phyloP scores from a whole-genome alignment of 495 filamentous ascomycete genomes.

The Neurospora pannonica region DNA sequence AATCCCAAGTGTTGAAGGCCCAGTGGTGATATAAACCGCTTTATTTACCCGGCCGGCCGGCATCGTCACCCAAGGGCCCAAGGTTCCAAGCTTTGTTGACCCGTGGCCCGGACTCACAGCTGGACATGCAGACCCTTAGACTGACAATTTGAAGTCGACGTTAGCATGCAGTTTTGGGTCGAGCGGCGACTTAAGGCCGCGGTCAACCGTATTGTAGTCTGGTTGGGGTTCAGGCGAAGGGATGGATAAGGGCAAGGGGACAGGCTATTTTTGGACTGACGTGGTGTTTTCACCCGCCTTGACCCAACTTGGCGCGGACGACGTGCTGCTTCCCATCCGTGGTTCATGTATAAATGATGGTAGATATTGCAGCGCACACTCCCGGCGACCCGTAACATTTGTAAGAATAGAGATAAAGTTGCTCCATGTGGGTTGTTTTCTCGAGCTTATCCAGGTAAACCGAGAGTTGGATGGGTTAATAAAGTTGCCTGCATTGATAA shows the following conservation, averaged over 20 bases:
- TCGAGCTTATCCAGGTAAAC: constrained; percentile 12
- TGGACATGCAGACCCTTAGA: not conserved
- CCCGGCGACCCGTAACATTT: constrained; percentile 8
- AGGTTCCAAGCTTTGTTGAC: not conserved
- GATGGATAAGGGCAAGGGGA: not conserved
- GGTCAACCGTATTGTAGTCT: constrained; percentile 16
- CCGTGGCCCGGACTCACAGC: not conserved
- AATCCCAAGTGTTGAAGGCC: constrained; percentile 13
- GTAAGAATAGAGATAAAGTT: constrained; percentile 19
- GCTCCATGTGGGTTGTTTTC: not conserved
- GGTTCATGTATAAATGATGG: constrained; percentile 10
- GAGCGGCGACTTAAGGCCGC: constrained; percentile 20
- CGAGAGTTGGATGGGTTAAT: constrained; percentile 4
- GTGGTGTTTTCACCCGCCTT: constrained; percentile 7
- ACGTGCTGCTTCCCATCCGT: constrained; percentile 1
- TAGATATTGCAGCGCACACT: constrained; percentile 1
- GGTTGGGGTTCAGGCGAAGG: not conserved
- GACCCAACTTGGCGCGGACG: not conserved
- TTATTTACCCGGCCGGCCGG: constrained; percentile 23
- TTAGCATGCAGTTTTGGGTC: constrained; percentile 8
- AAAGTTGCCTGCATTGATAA: not conserved
- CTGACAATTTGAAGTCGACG: not conserved
- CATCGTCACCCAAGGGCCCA: not conserved
- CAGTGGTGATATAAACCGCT: constrained; percentile 18
- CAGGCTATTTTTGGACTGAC: constrained; percentile 25